Base-by-base conservation (phyloP, 2,329 filamentous ascomycete genomes). In the Epicoccum nigrum region DNA sequence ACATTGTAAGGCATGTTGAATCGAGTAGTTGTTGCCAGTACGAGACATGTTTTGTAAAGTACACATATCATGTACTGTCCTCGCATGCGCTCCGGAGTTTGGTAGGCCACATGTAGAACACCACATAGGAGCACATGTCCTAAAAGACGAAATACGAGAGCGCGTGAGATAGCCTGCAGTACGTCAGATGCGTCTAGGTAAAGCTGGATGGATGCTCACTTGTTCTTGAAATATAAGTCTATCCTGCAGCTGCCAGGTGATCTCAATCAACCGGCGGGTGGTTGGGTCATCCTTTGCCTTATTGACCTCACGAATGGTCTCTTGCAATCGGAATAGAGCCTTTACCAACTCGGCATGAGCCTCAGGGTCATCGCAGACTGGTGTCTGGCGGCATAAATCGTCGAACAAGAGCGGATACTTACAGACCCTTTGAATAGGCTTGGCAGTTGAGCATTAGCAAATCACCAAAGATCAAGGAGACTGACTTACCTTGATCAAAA, bases 391-490 rank as follows among this genome's bases (percentile, higher is more conserved):
- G 53, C 92, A 80, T 7, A 99, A 79, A 64, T 97, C 91, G 4
- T 86, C 82, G 65, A 97, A 92, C 2, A 97, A 78, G 4, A 99
- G 78, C 9, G 91, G 91, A 67, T 97, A 97, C 75, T 89, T 91
- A 77, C 91, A 96, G 17, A 97, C 83, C 47, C 93, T 84, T 74
- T 99, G 93, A 16, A 97, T 92, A 0, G 93, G 94, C 90, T 96
- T 46, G 13, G 23, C 9, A 9, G 23, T 11, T 16, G 6, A 12
- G n/a, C 45, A 39, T 41, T 12, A 19, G 42, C 21, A 54, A 12
- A 5, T n/a, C n/a, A 25, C 40, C 11, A 28, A 17, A 11, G 17
- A 41, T 12, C 23, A 13, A 15, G 3, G 3, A 2, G 2, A 2
- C 8, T 4, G 5, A 19, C 72, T 58, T 62, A 90, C 92, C 83